A percentile compares a stretch with the other conserved stretches of the same genome.
These are phyloP conservation scores for Alternaria novae-zelandiae DNA, from an alignment of 2,329 filamentous ascomycete species.

Conservation along the genomic window DNA sequence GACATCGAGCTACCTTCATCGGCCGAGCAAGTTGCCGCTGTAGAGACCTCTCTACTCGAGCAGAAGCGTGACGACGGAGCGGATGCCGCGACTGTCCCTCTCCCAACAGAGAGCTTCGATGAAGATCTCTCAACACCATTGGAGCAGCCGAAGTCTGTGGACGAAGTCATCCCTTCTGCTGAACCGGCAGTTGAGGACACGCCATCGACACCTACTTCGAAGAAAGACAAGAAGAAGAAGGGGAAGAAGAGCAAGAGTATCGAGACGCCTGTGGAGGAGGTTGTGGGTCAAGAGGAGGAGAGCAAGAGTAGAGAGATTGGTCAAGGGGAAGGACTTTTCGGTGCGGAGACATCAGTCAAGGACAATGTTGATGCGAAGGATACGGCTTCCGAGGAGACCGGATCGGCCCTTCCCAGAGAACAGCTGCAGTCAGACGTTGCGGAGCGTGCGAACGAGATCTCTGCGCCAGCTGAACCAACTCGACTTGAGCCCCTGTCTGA, in stretches of 20 bases:
- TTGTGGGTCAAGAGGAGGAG: neutral
- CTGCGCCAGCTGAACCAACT: neutral
- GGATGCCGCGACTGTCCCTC: conserved; percentile 5
- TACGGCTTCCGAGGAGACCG: neutral
- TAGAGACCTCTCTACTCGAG: neutral
- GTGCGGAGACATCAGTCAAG: neutral
- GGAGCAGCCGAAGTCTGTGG: neutral
- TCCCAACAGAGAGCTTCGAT: conserved; percentile 1
- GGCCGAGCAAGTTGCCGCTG: neutral
- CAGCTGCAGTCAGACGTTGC: neutral
- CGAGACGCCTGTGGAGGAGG: conserved; percentile 16
- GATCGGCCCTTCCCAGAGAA: neutral
- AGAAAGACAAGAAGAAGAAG: conserved; percentile 33
- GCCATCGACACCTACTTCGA: conserved; percentile 7
- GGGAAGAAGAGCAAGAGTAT: conserved; percentile 23
- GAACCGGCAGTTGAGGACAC: conserved; percentile 3
- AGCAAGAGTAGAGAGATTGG: neutral
- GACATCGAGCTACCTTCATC: neutral
- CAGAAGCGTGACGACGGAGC: neutral
- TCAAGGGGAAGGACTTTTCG: neutral
- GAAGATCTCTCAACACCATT: neutral
- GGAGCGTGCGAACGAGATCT: neutral
- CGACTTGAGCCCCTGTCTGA: neutral
- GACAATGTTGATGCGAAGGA: neutral
- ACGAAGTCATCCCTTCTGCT: neutral